Evolutionary conservation across 163 green algal species (phyloP).

Genomic region (Prototheca stagnorum): DNA sequence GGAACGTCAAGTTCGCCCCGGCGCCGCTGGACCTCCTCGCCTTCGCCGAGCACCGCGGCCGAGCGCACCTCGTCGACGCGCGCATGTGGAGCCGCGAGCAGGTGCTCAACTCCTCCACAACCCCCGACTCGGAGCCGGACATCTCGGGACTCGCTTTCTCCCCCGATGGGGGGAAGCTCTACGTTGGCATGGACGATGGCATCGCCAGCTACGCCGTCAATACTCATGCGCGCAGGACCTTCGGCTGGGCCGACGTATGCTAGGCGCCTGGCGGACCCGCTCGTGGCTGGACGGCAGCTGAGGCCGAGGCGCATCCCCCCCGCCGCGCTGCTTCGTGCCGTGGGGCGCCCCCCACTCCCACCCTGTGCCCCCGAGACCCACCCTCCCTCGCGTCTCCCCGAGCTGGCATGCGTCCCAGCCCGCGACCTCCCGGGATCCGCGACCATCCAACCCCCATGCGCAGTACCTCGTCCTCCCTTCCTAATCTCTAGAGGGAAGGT

Average conservation of each 20-base stretch:
- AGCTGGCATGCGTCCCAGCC: no score
- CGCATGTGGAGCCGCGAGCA: slow-evolving; percentile 1
- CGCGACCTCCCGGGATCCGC: no score
- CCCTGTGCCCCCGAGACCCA: no score
- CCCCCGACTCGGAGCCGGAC: slow-evolving; percentile 3
- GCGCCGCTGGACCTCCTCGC: slow-evolving; percentile 49
- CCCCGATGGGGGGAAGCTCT: slow-evolving; percentile 1
- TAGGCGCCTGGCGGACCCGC: neutral
- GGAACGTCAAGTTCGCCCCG: slow-evolving; percentile 47
- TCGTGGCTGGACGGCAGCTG: neutral
- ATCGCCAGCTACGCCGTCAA: slow-evolving; percentile 2
- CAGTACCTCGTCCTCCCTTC: no score
- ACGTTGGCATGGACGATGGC: slow-evolving; percentile 6
- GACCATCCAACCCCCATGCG: no score
- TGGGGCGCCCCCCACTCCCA: no score
- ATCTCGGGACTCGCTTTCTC: slow-evolving; percentile 13
- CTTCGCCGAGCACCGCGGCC: slow-evolving; percentile 41
- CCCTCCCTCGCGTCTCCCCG: no score
- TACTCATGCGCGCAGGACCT: neutral
- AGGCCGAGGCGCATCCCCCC: neutral
- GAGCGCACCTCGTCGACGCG: slow-evolving; percentile 2
- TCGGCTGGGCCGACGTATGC: neutral
- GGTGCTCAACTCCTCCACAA: slow-evolving; percentile 1
- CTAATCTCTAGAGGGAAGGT: no score
- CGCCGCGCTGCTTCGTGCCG: no score